phyloP scores from a whole-genome alignment of 1,284 basidiomycete genomes.

The Pseudozyma thailandica region DNA sequence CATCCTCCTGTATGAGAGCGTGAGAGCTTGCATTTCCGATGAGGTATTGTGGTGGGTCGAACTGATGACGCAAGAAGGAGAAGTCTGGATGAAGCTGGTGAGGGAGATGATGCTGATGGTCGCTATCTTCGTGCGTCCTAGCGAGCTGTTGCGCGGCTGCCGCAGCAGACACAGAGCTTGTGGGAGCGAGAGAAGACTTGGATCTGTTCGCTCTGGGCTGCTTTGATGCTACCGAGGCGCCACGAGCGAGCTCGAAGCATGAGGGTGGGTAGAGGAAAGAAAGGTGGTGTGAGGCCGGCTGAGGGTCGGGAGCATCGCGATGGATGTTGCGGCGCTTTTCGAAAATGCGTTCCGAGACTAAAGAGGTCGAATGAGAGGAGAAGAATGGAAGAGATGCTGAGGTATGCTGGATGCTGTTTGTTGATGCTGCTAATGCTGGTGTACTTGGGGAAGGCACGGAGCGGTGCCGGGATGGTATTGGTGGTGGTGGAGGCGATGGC shows the following conservation, averaged over 20 bases:
- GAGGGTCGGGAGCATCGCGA: background rate
- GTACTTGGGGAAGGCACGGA: background rate
- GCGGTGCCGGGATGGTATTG: conserved; percentile 8
- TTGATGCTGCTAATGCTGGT: conserved; percentile 4
- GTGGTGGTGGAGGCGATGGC: conserved; percentile 32
- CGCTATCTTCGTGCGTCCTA: conserved; percentile 6
- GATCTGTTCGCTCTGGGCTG: background rate
- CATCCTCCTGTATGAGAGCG: conserved; percentile 18
- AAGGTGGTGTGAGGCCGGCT: background rate
- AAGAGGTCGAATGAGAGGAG: background rate
- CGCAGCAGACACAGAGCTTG: conserved; percentile 17
- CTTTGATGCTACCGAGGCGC: background rate
- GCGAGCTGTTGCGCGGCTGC: conserved; percentile 19
- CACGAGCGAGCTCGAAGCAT: conserved; percentile 13
- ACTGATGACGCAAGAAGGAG: conserved; percentile 27
- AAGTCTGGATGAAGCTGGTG: conserved; percentile 13
- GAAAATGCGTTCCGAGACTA: background rate
- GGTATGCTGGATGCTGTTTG: background rate
- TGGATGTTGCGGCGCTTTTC: background rate
- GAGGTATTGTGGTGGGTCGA: conserved; percentile 19
- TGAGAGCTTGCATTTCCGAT: conserved; percentile 16
- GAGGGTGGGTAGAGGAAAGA: conserved; percentile 45
- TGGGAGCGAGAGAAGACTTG: conserved; percentile 36
- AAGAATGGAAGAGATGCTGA: conserved; percentile 2
- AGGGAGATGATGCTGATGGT: conserved; percentile 7